Percentiles rank a stretch among this genome's conserved stretches.
phyloP scores from a whole-genome alignment of 768 basidiomycete genomes.

The Phanerodontia chrysosporium region DNA sequence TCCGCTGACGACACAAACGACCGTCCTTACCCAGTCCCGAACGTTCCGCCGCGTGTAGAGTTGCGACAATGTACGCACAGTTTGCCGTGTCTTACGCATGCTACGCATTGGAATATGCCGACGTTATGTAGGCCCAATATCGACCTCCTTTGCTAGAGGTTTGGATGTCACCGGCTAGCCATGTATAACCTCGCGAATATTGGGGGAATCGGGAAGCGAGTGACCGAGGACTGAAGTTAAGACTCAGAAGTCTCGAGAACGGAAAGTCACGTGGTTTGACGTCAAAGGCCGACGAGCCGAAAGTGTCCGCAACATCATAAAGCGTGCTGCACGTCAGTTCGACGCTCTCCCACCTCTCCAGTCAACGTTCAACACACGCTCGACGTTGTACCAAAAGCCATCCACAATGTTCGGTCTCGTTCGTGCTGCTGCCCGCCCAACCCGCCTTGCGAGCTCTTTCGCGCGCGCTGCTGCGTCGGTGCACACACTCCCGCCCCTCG shows the following conservation, averaged over 20 bases:
- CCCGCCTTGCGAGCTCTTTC: slow-evolving; percentile 34
- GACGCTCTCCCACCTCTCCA: neutral
- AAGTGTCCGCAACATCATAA: neutral
- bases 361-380: neutral
- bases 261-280: neutral
- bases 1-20: too few relatives aligned
- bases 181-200: too few relatives aligned
- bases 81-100: too few relatives aligned
- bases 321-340: neutral
- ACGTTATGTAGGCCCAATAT: too few relatives aligned
- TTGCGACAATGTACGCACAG: too few relatives aligned
- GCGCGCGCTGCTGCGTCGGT: slow-evolving; percentile 36
- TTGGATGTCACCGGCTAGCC: too few relatives aligned
- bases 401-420: slow-evolving; percentile 24
- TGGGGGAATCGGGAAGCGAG: too few relatives aligned
- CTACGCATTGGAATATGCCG: too few relatives aligned
- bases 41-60: too few relatives aligned
- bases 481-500: slow-evolving; percentile 76
- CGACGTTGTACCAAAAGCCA: neutral
- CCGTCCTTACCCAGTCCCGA: too few relatives aligned
- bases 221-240: too few relatives aligned
- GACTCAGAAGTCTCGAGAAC: neutral
- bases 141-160: too few relatives aligned
- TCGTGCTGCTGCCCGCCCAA: slow-evolving; percentile 39
- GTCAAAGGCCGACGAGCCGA: neutral